phyloP scores from a whole-genome alignment of 768 basidiomycete genomes.

The Mycena polygramma region DNA sequence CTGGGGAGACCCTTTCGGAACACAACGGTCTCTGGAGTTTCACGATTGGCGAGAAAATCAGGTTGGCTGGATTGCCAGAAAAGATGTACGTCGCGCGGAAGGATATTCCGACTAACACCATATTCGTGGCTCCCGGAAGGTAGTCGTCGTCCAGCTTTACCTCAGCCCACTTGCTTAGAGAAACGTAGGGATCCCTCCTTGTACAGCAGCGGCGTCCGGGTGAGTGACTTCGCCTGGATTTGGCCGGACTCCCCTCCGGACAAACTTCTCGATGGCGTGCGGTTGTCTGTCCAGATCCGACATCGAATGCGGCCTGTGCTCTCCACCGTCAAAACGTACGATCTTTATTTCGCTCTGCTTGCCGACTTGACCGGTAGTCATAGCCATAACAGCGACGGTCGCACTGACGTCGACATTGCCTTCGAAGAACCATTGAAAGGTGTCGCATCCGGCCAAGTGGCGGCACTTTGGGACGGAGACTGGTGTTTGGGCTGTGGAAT shows the following conservation, averaged over 20 bases:
- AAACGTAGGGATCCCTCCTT: slow-evolving; percentile 70
- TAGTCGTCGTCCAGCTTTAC: slow-evolving; percentile 44
- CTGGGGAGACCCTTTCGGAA: slow-evolving; percentile 65
- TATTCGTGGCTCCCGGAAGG: slow-evolving; percentile 85
- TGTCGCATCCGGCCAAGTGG: slow-evolving; percentile 86
- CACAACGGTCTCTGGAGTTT: slow-evolving; percentile 88
- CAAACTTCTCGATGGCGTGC: slow-evolving; percentile 61
- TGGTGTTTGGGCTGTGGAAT: slow-evolving; percentile 90
- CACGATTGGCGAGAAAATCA: slow-evolving; percentile 87
- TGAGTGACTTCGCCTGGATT: slow-evolving; percentile 80
- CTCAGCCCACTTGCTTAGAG: neutral
- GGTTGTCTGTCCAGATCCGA: slow-evolving; percentile 71
- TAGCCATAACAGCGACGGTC: neutral
- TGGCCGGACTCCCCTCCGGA: slow-evolving; percentile 72
- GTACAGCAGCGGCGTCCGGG: slow-evolving; percentile 53
- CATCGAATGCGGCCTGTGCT: slow-evolving; percentile 72
- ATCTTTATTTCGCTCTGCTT: slow-evolving; percentile 11
- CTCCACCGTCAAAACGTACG: slow-evolving; percentile 68
- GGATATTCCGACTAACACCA: slow-evolving; percentile 68
- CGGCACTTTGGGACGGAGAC: slow-evolving; percentile 76
- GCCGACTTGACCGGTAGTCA: neutral
- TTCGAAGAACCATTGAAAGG: slow-evolving; percentile 75
- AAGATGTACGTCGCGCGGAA: slow-evolving; percentile 84
- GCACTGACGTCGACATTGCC: slow-evolving; percentile 49
- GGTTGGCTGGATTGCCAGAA: slow-evolving; percentile 69